Evolutionary conservation across 2,329 filamentous ascomycete genomes (phyloP), one percentile per base, ranked within the genome.

Genomic region (Colletotrichum theobromicola): DNA sequence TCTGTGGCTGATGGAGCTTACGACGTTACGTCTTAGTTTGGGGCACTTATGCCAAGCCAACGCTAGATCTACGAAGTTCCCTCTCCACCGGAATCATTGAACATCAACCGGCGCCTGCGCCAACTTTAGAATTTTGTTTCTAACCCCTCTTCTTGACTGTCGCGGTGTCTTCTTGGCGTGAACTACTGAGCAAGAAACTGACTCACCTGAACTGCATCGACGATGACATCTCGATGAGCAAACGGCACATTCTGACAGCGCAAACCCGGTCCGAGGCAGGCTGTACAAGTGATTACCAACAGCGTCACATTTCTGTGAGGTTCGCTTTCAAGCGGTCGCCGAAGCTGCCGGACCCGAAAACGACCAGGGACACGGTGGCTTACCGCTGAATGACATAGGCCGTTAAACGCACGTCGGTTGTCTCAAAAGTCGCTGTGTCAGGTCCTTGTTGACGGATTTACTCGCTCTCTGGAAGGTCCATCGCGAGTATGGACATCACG

Each of bases 141-240:
- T 55, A 58, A 70, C 71, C 67, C 68, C 68, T 72, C 68, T 21
- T 74, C 61, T 72, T 67, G 46, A 57, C 46, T 50, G 72, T 75
- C 68, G 62, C 72, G 34, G 42, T 26, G 30, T 53, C 4, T n/a
- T 35, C 42, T 72, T 74, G 72, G 72, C 68, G 34, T 35, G 15
- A 30, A 61, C 35, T 37, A 35, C 9, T 21, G 30, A 53, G 28
- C 24, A 7, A 28, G 24, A 50, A 58, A 57, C 62, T 58, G 62
- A 32, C 57, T 62, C 55, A 55, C 18, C 37, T 46, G 53, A 46
- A 67, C 46, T 46, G 58, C 24, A 72, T 67, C 72, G 63, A 50
- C 63, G 55, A 70, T 37, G 70, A 61, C 35, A 16, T 10, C 18
- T 34, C 18, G 16, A 30, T 35, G 57, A 18, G 42, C 26, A 2